Conservation (phyloP, 225 moss, liverwort and hornwort species). For the Straminergon stramineum region DNA sequence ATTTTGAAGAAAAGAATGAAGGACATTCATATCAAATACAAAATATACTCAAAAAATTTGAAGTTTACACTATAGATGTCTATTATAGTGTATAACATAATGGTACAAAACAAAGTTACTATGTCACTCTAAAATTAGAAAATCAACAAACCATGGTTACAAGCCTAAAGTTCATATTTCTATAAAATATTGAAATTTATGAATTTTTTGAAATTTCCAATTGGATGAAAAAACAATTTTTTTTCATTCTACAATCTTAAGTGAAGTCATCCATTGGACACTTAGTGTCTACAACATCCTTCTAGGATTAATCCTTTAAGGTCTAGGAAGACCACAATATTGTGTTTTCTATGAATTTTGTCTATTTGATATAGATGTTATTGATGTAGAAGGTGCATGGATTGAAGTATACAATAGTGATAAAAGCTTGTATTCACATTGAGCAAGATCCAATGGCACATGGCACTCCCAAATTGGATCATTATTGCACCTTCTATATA, state of each 20-base stretch:
- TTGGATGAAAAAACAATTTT: background rate
- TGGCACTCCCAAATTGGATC: background rate
- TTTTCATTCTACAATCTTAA: background rate
- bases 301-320: background rate
- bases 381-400: background rate
- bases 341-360: background rate
- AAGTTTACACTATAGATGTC: background rate
- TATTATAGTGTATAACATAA: background rate
- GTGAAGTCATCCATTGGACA: background rate
- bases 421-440: background rate
- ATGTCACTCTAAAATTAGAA: background rate
- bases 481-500: background rate
- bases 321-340: background rate
- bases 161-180: fast-evolving
- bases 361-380: background rate
- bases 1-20: background rate
- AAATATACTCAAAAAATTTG: background rate
- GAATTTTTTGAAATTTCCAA: fast-evolving
- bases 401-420: background rate
- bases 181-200: background rate
- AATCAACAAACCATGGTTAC: background rate
- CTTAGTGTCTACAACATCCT: fast-evolving
- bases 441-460: background rate
- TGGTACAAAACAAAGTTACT: background rate
- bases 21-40: background rate